These are phyloP conservation scores for Trichodelitschia bisporula DNA, from an alignment of 495 filamentous ascomycete genomes.

Conservation along the genomic window DNA sequence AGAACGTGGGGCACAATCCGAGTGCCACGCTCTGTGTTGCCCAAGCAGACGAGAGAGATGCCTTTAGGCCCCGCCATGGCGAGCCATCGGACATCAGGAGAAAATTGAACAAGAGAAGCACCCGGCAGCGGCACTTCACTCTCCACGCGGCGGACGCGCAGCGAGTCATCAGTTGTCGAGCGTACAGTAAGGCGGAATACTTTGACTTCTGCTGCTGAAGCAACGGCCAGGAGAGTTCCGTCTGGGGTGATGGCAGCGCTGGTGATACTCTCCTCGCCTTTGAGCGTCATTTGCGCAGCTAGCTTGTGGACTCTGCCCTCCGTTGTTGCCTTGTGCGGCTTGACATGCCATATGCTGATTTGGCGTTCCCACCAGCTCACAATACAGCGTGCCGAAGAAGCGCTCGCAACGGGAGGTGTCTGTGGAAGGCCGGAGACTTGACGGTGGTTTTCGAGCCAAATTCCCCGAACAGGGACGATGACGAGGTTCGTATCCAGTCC, in stretches of 20 bases:
- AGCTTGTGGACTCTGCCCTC: conserved; percentile 20
- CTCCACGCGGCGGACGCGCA: conserved; percentile 51
- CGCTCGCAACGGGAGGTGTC: conserved; percentile 38
- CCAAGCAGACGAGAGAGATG: too few species aligned
- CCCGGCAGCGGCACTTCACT: too few species aligned
- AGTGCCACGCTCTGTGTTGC: too few species aligned
- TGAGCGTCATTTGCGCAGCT: conserved; percentile 44
- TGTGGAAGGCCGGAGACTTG: conserved; percentile 62
- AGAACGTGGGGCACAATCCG: too few species aligned
- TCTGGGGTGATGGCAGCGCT: conserved; percentile 48
- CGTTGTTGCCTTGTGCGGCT: conserved; percentile 1
- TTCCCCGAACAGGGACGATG: conserved; percentile 53
- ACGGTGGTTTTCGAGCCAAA: conserved; percentile 58
- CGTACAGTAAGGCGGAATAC: conserved; percentile 42
- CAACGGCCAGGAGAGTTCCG: conserved; percentile 50
- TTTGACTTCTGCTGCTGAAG: conserved; percentile 55
- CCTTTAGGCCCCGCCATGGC: too few species aligned
- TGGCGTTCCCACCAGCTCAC: conserved; percentile 89
- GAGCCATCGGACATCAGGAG: conserved; percentile 29
- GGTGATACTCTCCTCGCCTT: conserved; percentile 69
- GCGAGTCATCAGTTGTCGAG: too few species aligned
- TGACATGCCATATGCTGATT: conserved; percentile 50
- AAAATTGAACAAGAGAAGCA: conserved; percentile 35
- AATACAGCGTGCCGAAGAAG: conserved; percentile 43
- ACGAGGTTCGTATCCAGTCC: conserved; percentile 69